phyloP scores from a whole-genome alignment of 2,329 filamentous ascomycete species.

The Monilinia vaccinii-corymbosi region DNA sequence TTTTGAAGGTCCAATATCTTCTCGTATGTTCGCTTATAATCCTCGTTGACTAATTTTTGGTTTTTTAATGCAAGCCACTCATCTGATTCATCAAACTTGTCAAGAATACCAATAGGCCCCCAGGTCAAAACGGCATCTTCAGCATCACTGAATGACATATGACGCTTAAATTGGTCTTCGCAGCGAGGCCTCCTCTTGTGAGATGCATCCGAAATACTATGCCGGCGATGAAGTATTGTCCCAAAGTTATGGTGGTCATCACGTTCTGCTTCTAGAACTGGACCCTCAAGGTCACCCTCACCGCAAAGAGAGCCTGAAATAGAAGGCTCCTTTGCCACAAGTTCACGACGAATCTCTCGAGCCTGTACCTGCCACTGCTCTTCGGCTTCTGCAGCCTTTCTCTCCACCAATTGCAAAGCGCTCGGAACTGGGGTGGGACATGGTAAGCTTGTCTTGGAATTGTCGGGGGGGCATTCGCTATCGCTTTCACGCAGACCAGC shows the following conservation, averaged over 20 bases:
- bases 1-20: conserved; percentile 43
- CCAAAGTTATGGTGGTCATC: conserved; percentile 34
- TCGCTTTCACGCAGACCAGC: conserved; percentile 7
- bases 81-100: conserved; percentile 26
- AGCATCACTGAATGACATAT: conserved; percentile 66
- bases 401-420: conserved; percentile 14
- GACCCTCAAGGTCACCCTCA: conserved; percentile 49
- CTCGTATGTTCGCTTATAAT: conserved; percentile 46
- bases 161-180: conserved; percentile 58
- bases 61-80: conserved; percentile 29
- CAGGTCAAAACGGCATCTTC: conserved; percentile 66
- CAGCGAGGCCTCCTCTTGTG: conserved; percentile 32
- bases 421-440: neutral
- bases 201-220: conserved; percentile 41
- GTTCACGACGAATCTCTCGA: conserved; percentile 36
- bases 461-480: conserved; percentile 13
- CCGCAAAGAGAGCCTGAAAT: conserved; percentile 49
- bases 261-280: conserved; percentile 40
- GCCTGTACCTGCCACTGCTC: conserved; percentile 29
- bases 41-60: conserved; percentile 37
- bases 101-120: conserved; percentile 43
- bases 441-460: conserved; percentile 10
- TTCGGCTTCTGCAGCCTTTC: conserved; percentile 19
- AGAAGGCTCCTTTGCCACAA: conserved; percentile 40
- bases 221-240: conserved; percentile 51